Conservation (phyloP, 2,329 filamentous ascomycete species). For the Colletotrichum lini region DNA sequence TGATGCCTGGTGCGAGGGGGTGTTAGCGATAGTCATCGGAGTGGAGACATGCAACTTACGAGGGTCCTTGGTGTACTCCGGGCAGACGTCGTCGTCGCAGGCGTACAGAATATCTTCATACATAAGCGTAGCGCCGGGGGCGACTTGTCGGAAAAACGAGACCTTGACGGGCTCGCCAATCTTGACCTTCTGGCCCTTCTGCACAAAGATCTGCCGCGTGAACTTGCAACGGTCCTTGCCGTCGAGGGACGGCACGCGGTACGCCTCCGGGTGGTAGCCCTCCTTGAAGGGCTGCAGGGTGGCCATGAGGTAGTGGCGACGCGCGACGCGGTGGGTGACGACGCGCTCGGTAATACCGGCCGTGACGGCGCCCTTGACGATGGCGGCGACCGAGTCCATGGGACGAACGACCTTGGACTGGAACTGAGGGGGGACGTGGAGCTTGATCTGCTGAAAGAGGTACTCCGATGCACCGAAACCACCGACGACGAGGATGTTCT, state of each 20-base stretch:
- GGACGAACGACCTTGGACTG: constrained; percentile 98
- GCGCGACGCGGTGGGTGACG: constrained; percentile 95
- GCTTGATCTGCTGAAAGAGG: constrained; percentile 99
- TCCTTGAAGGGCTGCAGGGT: constrained; percentile 99
- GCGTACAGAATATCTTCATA: constrained; percentile 99
- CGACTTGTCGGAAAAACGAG: constrained; percentile 97
- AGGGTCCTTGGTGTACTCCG: constrained; percentile 98
- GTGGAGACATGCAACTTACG: constrained; percentile 74
- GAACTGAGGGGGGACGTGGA: constrained; percentile 98
- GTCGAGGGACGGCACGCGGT: constrained; percentile 95
- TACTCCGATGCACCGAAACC: constrained; percentile 99
- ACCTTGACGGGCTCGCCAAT: constrained; percentile 99
- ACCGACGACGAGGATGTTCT: constrained; percentile 97
- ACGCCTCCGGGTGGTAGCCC: constrained; percentile 97
- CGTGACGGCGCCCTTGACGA: constrained; percentile 98
- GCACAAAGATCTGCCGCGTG: constrained; percentile 97
- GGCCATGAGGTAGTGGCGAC: constrained; percentile 98
- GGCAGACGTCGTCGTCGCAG: constrained; percentile 97
- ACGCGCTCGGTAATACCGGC: constrained; percentile 98
- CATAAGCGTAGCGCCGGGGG: constrained; percentile 97
- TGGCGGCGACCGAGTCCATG: constrained; percentile 98
- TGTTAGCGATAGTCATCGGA: constrained; percentile 46
- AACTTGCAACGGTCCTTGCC: constrained; percentile 99
- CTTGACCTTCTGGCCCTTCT: constrained; percentile 98
- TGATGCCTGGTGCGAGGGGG: constrained; percentile 78